Evolutionary conservation across 352 stramenopile species (phyloP).

Genomic region (Globisporangium alternatum): DNA sequence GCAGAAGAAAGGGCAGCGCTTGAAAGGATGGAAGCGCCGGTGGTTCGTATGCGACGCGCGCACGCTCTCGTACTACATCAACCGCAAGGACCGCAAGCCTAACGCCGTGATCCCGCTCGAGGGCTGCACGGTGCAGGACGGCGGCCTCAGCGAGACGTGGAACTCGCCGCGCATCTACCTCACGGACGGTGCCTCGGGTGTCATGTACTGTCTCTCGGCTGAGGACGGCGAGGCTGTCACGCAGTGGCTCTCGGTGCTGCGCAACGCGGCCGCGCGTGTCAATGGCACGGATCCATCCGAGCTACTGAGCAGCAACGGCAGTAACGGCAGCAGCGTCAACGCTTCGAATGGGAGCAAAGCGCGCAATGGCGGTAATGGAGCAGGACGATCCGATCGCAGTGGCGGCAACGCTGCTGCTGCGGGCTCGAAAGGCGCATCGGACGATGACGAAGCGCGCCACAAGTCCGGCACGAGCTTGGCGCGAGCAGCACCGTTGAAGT

Average conservation of each 20-base stretch:
- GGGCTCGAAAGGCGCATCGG: constrained; percentile 1
- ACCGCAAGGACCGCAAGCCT: constrained; percentile 72
- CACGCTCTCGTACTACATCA: constrained; percentile 83
- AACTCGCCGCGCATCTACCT: constrained; percentile 85
- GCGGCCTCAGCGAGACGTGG: constrained; percentile 81
- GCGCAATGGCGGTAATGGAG: background rate
- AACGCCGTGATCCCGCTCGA: constrained; percentile 82
- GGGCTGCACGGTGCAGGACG: constrained; percentile 77
- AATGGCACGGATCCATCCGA: constrained; percentile 8
- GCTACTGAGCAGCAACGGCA: background rate
- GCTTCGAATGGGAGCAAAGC: background rate
- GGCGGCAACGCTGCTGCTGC: background rate
- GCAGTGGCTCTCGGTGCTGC: constrained; percentile 70
- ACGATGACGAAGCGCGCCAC: constrained; percentile 6
- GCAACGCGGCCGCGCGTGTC: constrained; percentile 40
- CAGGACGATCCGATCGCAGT: constrained; percentile 1
- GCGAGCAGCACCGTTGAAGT: constrained; percentile 8
- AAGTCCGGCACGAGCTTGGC: background rate
- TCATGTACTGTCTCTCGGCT: constrained; percentile 81
- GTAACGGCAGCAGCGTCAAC: background rate
- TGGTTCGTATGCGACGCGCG: constrained; percentile 86
- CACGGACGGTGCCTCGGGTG: constrained; percentile 63
- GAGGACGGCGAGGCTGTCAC: constrained; percentile 70
- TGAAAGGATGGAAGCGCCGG: constrained; percentile 81
- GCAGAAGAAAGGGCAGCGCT: constrained; percentile 80